phyloP scores from a whole-genome alignment of 2,329 filamentous ascomycete species.

The Pseudocercospora macadamiae region DNA sequence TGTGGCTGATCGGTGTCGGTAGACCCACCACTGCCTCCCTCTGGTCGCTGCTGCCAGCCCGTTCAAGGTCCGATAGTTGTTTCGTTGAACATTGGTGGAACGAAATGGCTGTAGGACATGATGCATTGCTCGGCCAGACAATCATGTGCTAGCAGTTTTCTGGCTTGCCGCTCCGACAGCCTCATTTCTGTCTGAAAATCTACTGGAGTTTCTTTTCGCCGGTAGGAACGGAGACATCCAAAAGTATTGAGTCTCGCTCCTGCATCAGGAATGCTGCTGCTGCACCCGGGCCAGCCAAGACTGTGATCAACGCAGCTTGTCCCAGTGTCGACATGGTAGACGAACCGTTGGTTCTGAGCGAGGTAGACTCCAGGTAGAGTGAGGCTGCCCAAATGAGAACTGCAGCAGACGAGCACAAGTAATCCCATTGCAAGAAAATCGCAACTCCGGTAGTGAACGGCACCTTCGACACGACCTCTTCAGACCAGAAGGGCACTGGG shows the following conservation, averaged over 20 bases:
- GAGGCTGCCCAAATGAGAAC: constrained; percentile 26
- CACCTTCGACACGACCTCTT: constrained; percentile 11
- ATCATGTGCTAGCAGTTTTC: too few relatives aligned
- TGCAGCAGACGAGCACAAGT: constrained; percentile 23
- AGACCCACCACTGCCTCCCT: too few relatives aligned
- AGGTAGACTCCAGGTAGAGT: constrained; percentile 20
- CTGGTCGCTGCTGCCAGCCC: too few relatives aligned
- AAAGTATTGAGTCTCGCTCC: constrained; percentile 24
- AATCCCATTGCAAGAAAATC: constrained; percentile 31
- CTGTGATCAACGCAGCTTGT: constrained; percentile 17
- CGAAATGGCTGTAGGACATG: too few relatives aligned
- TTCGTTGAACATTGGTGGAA: too few relatives aligned
- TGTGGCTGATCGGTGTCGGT: too few relatives aligned
- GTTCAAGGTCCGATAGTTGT: too few relatives aligned
- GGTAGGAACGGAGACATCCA: not conserved
- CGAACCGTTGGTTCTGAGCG: constrained; percentile 1
- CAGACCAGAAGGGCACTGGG: constrained; percentile 25
- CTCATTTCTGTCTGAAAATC: too few relatives aligned
- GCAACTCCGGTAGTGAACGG: constrained; percentile 24
- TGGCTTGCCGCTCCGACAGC: too few relatives aligned
- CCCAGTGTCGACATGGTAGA: constrained; percentile 8
- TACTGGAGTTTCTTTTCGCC: not conserved
- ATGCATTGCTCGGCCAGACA: too few relatives aligned
- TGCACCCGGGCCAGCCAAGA: constrained; percentile 27
- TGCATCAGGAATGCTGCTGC: constrained; percentile 29